Conservation (phyloP, 2,329 filamentous ascomycete species). For the Aspergillus cejpii region DNA sequence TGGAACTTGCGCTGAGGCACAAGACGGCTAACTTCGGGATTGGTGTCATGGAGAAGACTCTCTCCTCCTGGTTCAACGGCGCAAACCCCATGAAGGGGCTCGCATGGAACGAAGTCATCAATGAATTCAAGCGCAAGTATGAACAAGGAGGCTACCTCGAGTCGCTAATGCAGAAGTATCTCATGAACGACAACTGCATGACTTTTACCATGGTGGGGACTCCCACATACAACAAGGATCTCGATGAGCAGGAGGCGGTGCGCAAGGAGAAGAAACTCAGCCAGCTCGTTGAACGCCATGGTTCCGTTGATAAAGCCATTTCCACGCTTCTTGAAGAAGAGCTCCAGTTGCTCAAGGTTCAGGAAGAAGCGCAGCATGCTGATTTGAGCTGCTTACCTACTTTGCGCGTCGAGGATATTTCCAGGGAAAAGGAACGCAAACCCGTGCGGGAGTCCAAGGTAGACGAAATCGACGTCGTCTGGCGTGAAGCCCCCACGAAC, state of each 20-base stretch:
- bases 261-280: conserved; percentile 69
- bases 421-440: conserved; percentile 67
- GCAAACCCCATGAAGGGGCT: conserved; percentile 86
- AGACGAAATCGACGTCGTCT: conserved; percentile 66
- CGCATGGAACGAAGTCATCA: conserved; percentile 83
- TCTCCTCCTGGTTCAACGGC: conserved; percentile 92
- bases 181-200: conserved; percentile 77
- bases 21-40: conserved; percentile 95
- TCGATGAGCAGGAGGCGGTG: conserved; percentile 68
- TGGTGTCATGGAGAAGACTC: conserved; percentile 77
- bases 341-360: conserved; percentile 69
- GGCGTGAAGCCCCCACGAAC: conserved; percentile 89
- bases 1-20: conserved; percentile 89
- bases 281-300: conserved; percentile 60
- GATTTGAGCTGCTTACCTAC: conserved; percentile 84
- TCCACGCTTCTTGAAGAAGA: conserved; percentile 70
- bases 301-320: conserved; percentile 64
- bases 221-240: conserved; percentile 62
- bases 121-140: conserved; percentile 71
- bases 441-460: conserved; percentile 54
- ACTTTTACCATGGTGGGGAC: conserved; percentile 94
- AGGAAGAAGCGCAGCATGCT: conserved; percentile 75
- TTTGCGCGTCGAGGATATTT: conserved; percentile 82
- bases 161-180: conserved; percentile 76
- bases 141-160: conserved; percentile 75